These are phyloP conservation scores for Triadica sebifera DNA, from an alignment of 345 rosid species.

Conservation along the genomic window DNA sequence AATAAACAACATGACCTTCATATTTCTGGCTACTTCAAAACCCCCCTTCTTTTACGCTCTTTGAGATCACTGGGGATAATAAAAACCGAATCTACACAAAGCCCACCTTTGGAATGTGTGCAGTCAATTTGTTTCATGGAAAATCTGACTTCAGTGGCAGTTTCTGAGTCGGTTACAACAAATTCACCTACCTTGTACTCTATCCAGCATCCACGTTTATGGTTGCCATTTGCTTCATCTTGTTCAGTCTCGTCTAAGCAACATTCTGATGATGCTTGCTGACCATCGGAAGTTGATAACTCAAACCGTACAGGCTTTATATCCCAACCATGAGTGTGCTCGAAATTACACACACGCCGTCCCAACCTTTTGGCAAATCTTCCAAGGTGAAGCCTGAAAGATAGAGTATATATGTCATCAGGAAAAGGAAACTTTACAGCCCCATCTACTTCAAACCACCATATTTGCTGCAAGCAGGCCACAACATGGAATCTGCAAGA, in stretches of 20 bases:
- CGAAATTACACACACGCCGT: constrained; percentile 36
- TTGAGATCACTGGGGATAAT: constrained; percentile 69
- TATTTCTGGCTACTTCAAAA: constrained; percentile 36
- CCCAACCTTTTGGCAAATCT: constrained; percentile 70
- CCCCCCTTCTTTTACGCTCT: constrained; percentile 45
- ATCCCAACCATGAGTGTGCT: constrained; percentile 66
- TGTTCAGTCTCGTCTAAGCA: constrained; percentile 32
- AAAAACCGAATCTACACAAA: constrained; percentile 89
- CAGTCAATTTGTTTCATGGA: constrained; percentile 97
- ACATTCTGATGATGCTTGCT: constrained; percentile 22
- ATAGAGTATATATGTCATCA: constrained; percentile 68
- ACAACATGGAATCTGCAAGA: constrained; percentile 65
- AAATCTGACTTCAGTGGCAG: constrained; percentile 64
- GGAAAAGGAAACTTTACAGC: constrained; percentile 77
- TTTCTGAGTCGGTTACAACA: constrained; percentile 52
- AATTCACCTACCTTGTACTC: constrained; percentile 83
- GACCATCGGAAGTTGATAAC: constrained; percentile 22
- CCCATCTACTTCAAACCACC: constrained; percentile 98
- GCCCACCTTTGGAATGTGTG: constrained; percentile 91
- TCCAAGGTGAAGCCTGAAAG: constrained; percentile 87
- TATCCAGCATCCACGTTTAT: constrained; percentile 91
- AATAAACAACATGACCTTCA: constrained; percentile 14
- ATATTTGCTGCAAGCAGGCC: constrained; percentile 86
- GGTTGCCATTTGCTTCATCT: constrained; percentile 48
- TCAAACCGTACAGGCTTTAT: constrained; percentile 51